These are phyloP conservation scores for Aspergillus funiculosus DNA, from an alignment of 495 filamentous ascomycete species.

Conservation along the genomic window DNA sequence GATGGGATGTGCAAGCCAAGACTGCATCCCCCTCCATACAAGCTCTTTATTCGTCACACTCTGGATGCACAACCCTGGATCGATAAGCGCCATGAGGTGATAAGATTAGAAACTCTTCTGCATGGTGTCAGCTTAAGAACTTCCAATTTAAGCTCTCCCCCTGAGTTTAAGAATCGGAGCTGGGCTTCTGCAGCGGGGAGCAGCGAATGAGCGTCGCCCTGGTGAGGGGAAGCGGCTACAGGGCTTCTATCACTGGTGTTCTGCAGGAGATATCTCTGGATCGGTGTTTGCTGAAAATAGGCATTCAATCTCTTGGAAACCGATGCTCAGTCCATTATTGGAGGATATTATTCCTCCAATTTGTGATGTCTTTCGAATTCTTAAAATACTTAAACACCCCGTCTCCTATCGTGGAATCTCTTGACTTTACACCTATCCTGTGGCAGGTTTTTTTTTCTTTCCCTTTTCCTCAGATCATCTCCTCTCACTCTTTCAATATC, in stretches of 20 bases:
- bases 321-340: neutral
- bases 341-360: neutral
- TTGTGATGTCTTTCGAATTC: neutral
- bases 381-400: neutral
- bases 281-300: constrained; percentile 5
- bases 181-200: neutral
- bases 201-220: constrained; percentile 6
- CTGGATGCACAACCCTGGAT: constrained; percentile 2
- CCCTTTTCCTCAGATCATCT: constrained; percentile 1
- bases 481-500: constrained; percentile 6
- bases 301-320: constrained; percentile 7
- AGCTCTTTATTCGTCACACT: neutral
- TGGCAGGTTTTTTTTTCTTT: neutral
- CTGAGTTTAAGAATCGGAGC: constrained; percentile 1
- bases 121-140: constrained; percentile 6
- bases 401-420: neutral
- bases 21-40: neutral
- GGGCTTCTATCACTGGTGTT: constrained; percentile 7
- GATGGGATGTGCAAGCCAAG: constrained; percentile 6
- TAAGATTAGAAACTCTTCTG: constrained; percentile 12
- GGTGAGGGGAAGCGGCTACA: constrained; percentile 9
- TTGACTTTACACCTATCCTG: neutral
- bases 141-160: no score
- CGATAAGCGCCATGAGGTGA: constrained; percentile 10
- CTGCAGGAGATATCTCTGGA: constrained; percentile 7